phyloP scores from a whole-genome alignment of 2,329 filamentous ascomycete genomes.

The Plectosphaerella cucumerina region DNA sequence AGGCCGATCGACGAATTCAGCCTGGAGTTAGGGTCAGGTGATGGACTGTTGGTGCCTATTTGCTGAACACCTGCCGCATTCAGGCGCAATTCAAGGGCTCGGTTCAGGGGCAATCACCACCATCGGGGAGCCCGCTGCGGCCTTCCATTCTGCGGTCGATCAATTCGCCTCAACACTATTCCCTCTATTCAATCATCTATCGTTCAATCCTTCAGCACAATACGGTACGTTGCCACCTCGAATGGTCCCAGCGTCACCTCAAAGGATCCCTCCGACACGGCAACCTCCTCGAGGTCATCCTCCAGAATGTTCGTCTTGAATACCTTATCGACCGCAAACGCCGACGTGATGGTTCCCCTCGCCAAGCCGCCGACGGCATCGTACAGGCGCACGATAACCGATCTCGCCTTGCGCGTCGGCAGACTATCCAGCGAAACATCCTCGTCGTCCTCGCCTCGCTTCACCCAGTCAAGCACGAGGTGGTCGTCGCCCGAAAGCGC shows the following conservation, averaged over 20 bases:
- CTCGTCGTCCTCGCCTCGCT: slow-evolving; percentile 55
- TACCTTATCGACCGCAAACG: slow-evolving; percentile 47
- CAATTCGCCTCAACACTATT: too few species aligned
- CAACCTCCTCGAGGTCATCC: slow-evolving; percentile 52
- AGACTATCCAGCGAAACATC: slow-evolving; percentile 16
- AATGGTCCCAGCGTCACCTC: slow-evolving; percentile 51
- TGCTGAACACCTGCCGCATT: too few species aligned
- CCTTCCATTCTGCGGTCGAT: too few species aligned
- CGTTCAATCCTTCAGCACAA: slow-evolving; percentile 24
- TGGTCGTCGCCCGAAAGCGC: slow-evolving; percentile 41
- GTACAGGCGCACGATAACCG: slow-evolving; percentile 59
- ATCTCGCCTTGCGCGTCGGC: slow-evolving; percentile 19
- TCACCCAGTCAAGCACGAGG: slow-evolving; percentile 58
- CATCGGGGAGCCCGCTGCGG: too few species aligned
- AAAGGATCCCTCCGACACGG: slow-evolving; percentile 26
- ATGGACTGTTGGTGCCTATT: too few species aligned
- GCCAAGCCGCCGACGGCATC: slow-evolving; percentile 60
- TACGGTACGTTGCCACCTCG: slow-evolving; percentile 54
- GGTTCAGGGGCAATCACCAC: too few species aligned
- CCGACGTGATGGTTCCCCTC: slow-evolving; percentile 48
- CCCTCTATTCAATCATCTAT: not conserved
- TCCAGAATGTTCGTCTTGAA: slow-evolving; percentile 63
- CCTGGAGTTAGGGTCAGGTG: too few species aligned
- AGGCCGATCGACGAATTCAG: too few species aligned
- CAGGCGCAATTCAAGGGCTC: too few species aligned